Evolutionary conservation across 176 grass and related monocot genomes (phyloP), one percentile per base, ranked within the genome.

Genomic region (Carex littledalei): DNA sequence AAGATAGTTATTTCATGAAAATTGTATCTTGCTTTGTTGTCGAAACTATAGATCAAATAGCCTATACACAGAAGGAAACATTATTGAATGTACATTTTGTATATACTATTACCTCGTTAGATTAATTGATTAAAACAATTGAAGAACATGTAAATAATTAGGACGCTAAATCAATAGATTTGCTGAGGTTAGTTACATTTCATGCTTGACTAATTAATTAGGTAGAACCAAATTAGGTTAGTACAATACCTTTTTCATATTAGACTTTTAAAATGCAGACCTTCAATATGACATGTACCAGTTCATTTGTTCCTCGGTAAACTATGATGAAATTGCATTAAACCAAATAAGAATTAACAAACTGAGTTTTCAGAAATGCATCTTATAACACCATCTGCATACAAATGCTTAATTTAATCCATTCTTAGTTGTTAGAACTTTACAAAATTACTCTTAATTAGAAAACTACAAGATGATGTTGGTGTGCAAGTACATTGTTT

Each of bases 211-310:
- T 12, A 37, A 76, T 29, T 20, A 58, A 81, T n/a, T 62, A 81
- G 78, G 58, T 8, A 39, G 24, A 54, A 60, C 22, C 2, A 18
- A 81, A 20, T 4, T 60, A 81, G 43, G 12, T 26, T 49, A 52
- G 35, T 66, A 66, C 10, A 86, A 68, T 88, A 99, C 96, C 90
- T 86, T 94, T 88, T 86, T 98, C 92, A 98, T 99, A 84, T 99
- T 99, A 84, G 97, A 88, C 92, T 99, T 95, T 79, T 99, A 93
- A 76, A 99, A 99, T 87, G 90, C 93, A 77, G 93, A 95, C 86
- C 93, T 88, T 49, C 97, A 77, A 70, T 96, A 99, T 35, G 97
- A 96, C 50, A 94, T 93, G 2, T 99, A 99, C 4, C 97, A 88
- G 73, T 92, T 96, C 97, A 99, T 99, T 85, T 99, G 91, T 2